Percentiles rank a stretch among this genome's conserved stretches.
phyloP scores from a whole-genome alignment of 345 rosid species.

The Erodium maritimum region DNA sequence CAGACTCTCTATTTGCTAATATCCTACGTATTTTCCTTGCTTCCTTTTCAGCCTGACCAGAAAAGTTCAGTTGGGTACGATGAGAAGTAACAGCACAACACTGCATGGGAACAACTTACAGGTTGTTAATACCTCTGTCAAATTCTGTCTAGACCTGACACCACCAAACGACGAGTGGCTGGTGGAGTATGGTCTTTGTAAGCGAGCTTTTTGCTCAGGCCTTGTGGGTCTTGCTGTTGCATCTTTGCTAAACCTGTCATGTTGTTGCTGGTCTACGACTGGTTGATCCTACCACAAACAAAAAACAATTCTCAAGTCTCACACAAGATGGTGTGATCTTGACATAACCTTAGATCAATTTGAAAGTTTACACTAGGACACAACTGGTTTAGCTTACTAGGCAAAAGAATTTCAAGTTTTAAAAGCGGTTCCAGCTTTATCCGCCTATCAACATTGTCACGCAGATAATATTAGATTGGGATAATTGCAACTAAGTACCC shows the following conservation, averaged over 20 bases:
- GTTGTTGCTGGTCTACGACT: constrained; percentile 19
- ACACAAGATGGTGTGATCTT: too few species aligned
- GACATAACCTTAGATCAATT: too few species aligned
- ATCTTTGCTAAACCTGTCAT: constrained; percentile 12
- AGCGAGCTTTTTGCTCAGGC: constrained; percentile 31
- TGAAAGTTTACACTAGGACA: too few species aligned
- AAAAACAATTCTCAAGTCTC: constrained; percentile 22
- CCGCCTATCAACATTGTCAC: not conserved
- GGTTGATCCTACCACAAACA: constrained; percentile 45
- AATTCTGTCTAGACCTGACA: constrained; percentile 55
- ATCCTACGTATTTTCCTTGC: constrained; percentile 64
- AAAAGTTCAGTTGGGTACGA: constrained; percentile 6
- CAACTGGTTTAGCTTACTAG: too few species aligned
- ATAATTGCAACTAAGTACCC: too few species aligned
- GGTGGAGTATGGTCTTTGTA: constrained; percentile 15
- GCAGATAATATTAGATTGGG: constrained; percentile 1
- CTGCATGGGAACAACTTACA: not conserved
- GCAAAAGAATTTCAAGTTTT: too few species aligned
- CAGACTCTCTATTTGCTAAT: constrained; percentile 95
- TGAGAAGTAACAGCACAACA: constrained; percentile 2
- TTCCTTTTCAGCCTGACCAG: constrained; percentile 75
- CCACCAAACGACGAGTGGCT: constrained; percentile 29
- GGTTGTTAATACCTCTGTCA: constrained; percentile 49
- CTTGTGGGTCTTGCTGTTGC: constrained; percentile 18
- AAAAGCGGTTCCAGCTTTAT: too few species aligned